Percentiles rank a stretch among this genome's conserved stretches.
These are phyloP conservation scores for Candida yuanshanica DNA, from an alignment of 805 yeast genomes.

Conservation along the genomic window DNA sequence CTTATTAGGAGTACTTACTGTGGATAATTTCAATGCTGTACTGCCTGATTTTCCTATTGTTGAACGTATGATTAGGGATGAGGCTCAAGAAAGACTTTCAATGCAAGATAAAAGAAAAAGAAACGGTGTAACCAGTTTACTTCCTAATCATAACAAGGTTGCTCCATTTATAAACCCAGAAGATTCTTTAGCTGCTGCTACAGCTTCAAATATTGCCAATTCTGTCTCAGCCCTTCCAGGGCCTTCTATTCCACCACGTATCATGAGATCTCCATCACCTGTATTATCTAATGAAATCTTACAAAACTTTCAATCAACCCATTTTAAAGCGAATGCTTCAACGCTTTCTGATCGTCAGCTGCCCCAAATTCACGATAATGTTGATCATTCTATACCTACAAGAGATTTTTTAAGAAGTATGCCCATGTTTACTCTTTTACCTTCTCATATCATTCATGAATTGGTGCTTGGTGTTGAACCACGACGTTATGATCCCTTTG, in stretches of 20 bases:
- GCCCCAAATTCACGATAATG: conserved; percentile 30
- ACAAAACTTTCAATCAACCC: background rate
- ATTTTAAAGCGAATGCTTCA: background rate
- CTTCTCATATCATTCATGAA: conserved; percentile 54
- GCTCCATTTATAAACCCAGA: conserved; percentile 1
- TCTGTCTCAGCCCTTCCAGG: conserved; percentile 33
- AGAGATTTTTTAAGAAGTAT: conserved; percentile 53
- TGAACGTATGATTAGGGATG: conserved; percentile 67
- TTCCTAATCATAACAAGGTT: conserved; percentile 13
- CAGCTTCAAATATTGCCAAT: conserved; percentile 27
- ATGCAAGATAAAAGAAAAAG: conserved; percentile 59
- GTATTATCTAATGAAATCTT: background rate
- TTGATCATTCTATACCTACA: conserved; percentile 50
- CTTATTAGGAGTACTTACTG: conserved; percentile 61
- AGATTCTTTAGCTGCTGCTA: conserved; percentile 11
- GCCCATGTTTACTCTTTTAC: conserved; percentile 54
- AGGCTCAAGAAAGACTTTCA: conserved; percentile 71
- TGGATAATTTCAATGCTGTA: conserved; percentile 53
- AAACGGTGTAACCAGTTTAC: conserved; percentile 31
- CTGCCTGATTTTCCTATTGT: conserved; percentile 58
- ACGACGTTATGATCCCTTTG: conserved; percentile 45
- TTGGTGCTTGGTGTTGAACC: conserved; percentile 63
- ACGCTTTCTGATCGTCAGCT: background rate
- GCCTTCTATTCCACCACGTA: conserved; percentile 33
- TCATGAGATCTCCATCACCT: conserved; percentile 11